Evolutionary conservation across 306 rosid species (phyloP), one percentile per base, ranked within the genome.

Genomic region (Luffa acutangula): DNA sequence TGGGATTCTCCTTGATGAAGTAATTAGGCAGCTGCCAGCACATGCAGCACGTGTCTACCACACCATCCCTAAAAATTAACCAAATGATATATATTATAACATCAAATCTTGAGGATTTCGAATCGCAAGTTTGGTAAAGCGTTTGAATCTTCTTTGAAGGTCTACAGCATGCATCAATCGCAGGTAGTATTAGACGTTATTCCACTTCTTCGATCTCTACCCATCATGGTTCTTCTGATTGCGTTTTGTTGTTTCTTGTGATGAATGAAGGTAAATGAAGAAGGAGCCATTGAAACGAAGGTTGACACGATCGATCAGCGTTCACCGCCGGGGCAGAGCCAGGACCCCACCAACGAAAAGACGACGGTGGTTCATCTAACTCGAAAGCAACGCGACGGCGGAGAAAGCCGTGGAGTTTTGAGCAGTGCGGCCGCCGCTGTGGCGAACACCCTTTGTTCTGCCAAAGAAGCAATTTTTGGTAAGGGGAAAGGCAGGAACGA

Each of bases 381-480:
- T 36, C 21, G 76, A 9, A 76, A 76, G 1, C 46, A 80, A 87
- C 18, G 75, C 18, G 8, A 37, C 51, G 2, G 48, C 9, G 36
- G 7, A 1, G 14, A 34, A 0, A 69, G 52, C 20, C 76, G 69
- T 45, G 76, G 83, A 7, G 49, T 42, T 33, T 46, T 81, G 56
- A 82, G 83, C 3, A 79, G 65, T 71, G 80, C 88, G 9, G 78
- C 80, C 60, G 20, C 79, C 7, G 74, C 81, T 3, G 80, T 76
- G 31, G 70, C 76, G 34, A 76, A 39, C 14, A 59, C 80, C 51
- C 2, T 81, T 37, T 56, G 78, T 20, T 82, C 85, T 0, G 85
- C 84, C 0, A 85, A 82, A 79, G 81, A 82, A 39, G 85, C 88
- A 2, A 33, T 78, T 69, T 85, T 81, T 42, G 83, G 88, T 25